Conservation (phyloP, 169 alveolate genomes). For the Plasmodium fragile region DNA sequence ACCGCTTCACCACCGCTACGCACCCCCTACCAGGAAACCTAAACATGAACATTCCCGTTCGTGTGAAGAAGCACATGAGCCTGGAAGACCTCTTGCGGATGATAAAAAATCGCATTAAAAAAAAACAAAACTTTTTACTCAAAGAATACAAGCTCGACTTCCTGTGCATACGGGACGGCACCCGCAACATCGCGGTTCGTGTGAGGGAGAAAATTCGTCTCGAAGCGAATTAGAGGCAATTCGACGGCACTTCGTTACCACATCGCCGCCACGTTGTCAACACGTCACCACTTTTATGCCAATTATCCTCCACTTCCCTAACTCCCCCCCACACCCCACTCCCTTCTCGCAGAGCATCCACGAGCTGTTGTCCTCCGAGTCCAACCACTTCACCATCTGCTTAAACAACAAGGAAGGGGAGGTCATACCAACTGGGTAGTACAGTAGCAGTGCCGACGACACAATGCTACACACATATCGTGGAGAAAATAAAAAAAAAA, state of each 20-base stretch:
- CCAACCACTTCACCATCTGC: constrained; percentile 1
- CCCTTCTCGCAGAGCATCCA: constrained; percentile 27
- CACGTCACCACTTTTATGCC: no score
- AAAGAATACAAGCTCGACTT: constrained; percentile 22
- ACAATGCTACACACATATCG: background rate
- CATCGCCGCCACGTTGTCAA: background rate
- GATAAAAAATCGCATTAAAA: constrained; percentile 10
- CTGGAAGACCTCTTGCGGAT: constrained; percentile 12
- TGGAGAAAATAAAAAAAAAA: background rate
- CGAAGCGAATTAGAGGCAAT: background rate
- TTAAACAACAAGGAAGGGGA: constrained; percentile 1
- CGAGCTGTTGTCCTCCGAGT: constrained; percentile 1
- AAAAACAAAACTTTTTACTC: background rate
- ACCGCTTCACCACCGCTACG: background rate
- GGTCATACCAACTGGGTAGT: background rate
- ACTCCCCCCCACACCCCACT: no score
- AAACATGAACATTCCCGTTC: background rate
- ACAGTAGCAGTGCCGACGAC: background rate
- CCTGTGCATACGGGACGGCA: constrained; percentile 15
- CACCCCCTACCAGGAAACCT: background rate
- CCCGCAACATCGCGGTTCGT: constrained; percentile 18
- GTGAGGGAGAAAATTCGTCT: background rate
- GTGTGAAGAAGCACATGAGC: constrained; percentile 17
- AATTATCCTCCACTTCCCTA: no score
- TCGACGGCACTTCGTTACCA: no score